Conservation (phyloP, 2,329 filamentous ascomycete genomes). For the Dactylellina drechsleri region DNA sequence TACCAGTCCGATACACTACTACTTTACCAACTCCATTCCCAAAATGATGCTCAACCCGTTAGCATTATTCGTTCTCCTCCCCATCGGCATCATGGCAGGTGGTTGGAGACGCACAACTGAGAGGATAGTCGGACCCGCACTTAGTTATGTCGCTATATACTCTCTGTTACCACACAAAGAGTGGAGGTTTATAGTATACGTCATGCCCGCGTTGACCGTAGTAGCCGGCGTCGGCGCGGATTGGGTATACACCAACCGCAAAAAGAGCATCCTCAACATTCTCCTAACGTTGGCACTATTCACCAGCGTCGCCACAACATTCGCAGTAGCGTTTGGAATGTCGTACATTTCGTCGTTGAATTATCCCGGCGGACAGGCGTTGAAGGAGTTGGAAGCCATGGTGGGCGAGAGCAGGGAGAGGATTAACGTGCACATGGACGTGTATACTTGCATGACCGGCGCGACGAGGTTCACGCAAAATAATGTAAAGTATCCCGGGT, state of each 20-base stretch:
- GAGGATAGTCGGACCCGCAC: conserved; percentile 71
- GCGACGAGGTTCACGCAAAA: conserved; percentile 73
- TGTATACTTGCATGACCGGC: conserved; percentile 76
- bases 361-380: conserved; percentile 88
- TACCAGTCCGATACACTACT: conserved; percentile 83
- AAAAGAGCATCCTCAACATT: conserved; percentile 62
- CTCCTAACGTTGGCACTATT: conserved; percentile 69
- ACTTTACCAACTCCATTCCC: conserved; percentile 83
- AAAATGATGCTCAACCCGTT: conserved; percentile 85
- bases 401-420: conserved; percentile 63
- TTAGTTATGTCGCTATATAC: conserved; percentile 81
- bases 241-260: conserved; percentile 65
- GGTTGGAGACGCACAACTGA: conserved; percentile 61
- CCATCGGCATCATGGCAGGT: conserved; percentile 65
- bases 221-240: conserved; percentile 78
- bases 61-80: conserved; percentile 67
- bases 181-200: conserved; percentile 92
- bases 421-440: conserved; percentile 71
- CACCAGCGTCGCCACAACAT: conserved; percentile 67
- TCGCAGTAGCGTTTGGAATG: conserved; percentile 70
- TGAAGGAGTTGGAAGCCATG: conserved; percentile 62
- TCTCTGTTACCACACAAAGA: conserved; percentile 95
- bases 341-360: conserved; percentile 86
- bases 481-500: conserved; percentile 59
- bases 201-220: conserved; percentile 81